Percentiles rank a stretch among this genome's conserved stretches.
Conservation (phyloP, 78 protist species). For the Dictyostelium brefeldianum region DNA sequence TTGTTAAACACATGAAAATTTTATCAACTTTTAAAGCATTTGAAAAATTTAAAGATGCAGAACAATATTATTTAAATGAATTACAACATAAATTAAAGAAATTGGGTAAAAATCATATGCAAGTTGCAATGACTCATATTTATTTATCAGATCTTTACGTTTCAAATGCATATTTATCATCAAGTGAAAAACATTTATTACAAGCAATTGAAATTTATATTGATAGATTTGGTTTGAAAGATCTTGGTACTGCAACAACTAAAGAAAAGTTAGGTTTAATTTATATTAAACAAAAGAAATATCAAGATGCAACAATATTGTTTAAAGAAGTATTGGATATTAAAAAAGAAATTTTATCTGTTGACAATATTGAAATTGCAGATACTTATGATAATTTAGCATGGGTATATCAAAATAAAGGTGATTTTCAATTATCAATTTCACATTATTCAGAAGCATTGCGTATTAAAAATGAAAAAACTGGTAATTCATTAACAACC, state of each 20-base stretch:
- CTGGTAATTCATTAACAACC: constrained; percentile 34
- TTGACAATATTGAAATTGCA: constrained; percentile 49
- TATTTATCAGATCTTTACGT: constrained; percentile 62
- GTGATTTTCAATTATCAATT: constrained; percentile 14
- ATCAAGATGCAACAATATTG: constrained; percentile 1
- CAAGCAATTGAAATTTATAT: constrained; percentile 31
- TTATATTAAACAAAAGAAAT: constrained; percentile 44
- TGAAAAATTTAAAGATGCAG: constrained; percentile 61
- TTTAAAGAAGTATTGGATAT: constrained; percentile 21
- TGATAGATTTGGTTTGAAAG: constrained; percentile 40
- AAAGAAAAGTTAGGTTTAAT: constrained; percentile 50
- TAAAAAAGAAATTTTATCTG: background rate
- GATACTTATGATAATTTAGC: constrained; percentile 70
- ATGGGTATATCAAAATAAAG: constrained; percentile 48
- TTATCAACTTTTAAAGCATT: constrained; percentile 44
- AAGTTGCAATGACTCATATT: constrained; percentile 55
- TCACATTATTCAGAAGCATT: constrained; percentile 36
- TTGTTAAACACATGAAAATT: constrained; percentile 69
- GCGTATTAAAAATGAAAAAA: constrained; percentile 42
- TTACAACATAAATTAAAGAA: constrained; percentile 37
- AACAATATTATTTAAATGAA: constrained; percentile 45
- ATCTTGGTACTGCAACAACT: constrained; percentile 14
- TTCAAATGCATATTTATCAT: background rate
- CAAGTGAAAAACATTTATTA: constrained; percentile 20
- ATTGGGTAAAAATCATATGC: constrained; percentile 51